Evolutionary conservation across 345 rosid species (phyloP).

Genomic region (Combretum micranthum): DNA sequence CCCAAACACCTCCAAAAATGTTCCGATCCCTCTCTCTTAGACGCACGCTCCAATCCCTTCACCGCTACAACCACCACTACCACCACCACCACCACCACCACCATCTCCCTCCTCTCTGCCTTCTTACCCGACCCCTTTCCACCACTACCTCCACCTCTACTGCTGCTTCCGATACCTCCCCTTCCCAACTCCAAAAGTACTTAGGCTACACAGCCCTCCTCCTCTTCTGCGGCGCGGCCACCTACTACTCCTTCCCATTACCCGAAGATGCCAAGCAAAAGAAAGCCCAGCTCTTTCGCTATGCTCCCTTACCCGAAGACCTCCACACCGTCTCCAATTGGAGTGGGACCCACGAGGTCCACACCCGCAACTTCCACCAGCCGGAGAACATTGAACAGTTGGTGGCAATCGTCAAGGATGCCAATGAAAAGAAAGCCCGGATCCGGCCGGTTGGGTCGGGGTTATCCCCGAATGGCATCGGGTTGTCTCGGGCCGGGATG

Average conservation of each 20-base stretch:
- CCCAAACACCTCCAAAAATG: slow-evolving; percentile 28
- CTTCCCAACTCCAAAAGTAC: slow-evolving; percentile 67
- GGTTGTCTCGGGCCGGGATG: slow-evolving; percentile 84
- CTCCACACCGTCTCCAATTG: slow-evolving; percentile 92
- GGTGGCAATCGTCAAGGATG: slow-evolving; percentile 57
- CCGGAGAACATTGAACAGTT: slow-evolving; percentile 66
- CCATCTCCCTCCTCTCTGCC: slow-evolving; percentile 10
- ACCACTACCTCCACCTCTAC: slow-evolving; percentile 27
- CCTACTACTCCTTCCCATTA: slow-evolving; percentile 90
- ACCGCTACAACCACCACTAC: no score
- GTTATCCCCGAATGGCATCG: slow-evolving; percentile 90
- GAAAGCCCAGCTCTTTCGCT: slow-evolving; percentile 82
- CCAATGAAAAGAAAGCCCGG: slow-evolving; percentile 45
- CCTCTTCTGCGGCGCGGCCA: slow-evolving; percentile 68
- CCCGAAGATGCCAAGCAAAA: slow-evolving; percentile 75
- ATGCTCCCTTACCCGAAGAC: slow-evolving; percentile 89
- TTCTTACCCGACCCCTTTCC: slow-evolving; percentile 23
- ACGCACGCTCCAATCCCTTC: slow-evolving; percentile 33
- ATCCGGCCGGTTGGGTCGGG: slow-evolving; percentile 95
- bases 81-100: slow-evolving; percentile 11
- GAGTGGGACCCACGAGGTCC: slow-evolving; percentile 99
- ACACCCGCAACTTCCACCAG: slow-evolving; percentile 76
- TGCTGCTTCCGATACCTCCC: slow-evolving; percentile 40
- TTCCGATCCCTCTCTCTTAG: slow-evolving; percentile 38
- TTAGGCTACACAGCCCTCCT: slow-evolving; percentile 80